Conservation (phyloP, 352 stramenopile genomes). For the Hyaloperonospora brassicae region DNA sequence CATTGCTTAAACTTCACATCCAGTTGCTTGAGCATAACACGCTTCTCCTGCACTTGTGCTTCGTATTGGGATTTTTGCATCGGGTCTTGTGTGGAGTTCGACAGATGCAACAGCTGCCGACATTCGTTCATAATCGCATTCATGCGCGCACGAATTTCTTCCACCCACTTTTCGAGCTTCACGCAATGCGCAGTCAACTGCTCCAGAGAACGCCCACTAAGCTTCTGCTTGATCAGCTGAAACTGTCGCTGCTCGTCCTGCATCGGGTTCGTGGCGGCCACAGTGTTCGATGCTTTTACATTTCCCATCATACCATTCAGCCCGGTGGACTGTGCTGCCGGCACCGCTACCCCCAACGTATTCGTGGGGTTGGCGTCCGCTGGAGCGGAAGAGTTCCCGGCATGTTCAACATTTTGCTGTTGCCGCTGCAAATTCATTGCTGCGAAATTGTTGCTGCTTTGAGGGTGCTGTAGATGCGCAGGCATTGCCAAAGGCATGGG, state of each 20-base stretch:
- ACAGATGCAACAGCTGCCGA: slow-evolving; percentile 63
- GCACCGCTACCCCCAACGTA: slow-evolving; percentile 22
- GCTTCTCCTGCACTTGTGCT: slow-evolving; percentile 63
- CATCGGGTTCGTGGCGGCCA: slow-evolving; percentile 36
- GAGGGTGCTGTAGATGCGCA: slow-evolving; percentile 24
- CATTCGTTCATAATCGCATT: slow-evolving; percentile 81
- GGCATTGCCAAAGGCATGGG: slow-evolving; percentile 22
- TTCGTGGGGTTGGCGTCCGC: slow-evolving; percentile 11
- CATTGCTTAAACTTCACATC: slow-evolving; percentile 79
- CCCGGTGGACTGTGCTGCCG: slow-evolving; percentile 6
- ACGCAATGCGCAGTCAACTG: slow-evolving; percentile 73
- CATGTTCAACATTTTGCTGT: slow-evolving; percentile 18
- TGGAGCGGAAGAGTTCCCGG: slow-evolving; percentile 2
- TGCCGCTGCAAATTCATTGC: slow-evolving; percentile 20
- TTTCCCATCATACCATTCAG: slow-evolving; percentile 12
- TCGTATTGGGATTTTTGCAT: slow-evolving; percentile 56
- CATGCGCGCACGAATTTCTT: slow-evolving; percentile 71
- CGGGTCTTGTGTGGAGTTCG: slow-evolving; percentile 64
- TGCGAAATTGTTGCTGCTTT: slow-evolving; percentile 12
- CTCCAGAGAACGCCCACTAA: slow-evolving; percentile 57
- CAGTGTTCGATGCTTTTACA: slow-evolving; percentile 19
- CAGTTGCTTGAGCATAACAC: slow-evolving; percentile 57
- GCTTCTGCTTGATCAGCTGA: slow-evolving; percentile 60
- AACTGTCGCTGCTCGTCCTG: slow-evolving; percentile 68
- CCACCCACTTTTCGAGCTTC: slow-evolving; percentile 73